Conservation (phyloP, 495 filamentous ascomycete species). For the Copromyces sp. region DNA sequence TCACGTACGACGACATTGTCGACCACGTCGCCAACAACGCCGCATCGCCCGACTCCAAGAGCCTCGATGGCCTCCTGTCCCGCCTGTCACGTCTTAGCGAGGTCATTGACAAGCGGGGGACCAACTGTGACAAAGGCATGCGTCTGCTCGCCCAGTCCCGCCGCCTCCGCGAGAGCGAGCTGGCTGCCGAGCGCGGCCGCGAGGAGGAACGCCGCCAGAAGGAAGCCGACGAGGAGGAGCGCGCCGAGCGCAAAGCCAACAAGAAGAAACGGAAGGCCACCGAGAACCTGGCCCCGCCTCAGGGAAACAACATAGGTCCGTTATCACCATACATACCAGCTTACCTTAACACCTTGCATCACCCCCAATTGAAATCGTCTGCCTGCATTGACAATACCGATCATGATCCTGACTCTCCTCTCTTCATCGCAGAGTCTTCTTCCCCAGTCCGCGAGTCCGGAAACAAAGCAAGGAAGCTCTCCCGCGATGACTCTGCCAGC, state of each 20-base stretch:
- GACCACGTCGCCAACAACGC: constrained; percentile 51
- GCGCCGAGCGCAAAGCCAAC: constrained; percentile 37
- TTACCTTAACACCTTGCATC: not conserved
- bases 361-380: not conserved
- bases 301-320: constrained; percentile 54
- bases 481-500: constrained; percentile 48
- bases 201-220: constrained; percentile 30
- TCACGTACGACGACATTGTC: constrained; percentile 64
- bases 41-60: constrained; percentile 63
- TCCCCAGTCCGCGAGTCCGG: constrained; percentile 32
- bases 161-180: constrained; percentile 45
- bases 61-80: constrained; percentile 56
- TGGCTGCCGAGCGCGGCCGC: constrained; percentile 30
- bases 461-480: constrained; percentile 36
- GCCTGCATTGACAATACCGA: not conserved
- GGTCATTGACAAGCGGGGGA: constrained; percentile 52
- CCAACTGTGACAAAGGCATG: constrained; percentile 62
- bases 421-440: constrained; percentile 26
- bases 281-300: constrained; percentile 45
- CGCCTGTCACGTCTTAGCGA: constrained; percentile 56
- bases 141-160: constrained; percentile 54
- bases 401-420: not conserved
- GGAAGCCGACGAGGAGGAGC: constrained; percentile 35
- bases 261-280: constrained; percentile 50
- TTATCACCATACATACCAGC: not conserved